Base-by-base conservation (phyloP, 345 rosid species). In the Trapa bicornis region DNA sequence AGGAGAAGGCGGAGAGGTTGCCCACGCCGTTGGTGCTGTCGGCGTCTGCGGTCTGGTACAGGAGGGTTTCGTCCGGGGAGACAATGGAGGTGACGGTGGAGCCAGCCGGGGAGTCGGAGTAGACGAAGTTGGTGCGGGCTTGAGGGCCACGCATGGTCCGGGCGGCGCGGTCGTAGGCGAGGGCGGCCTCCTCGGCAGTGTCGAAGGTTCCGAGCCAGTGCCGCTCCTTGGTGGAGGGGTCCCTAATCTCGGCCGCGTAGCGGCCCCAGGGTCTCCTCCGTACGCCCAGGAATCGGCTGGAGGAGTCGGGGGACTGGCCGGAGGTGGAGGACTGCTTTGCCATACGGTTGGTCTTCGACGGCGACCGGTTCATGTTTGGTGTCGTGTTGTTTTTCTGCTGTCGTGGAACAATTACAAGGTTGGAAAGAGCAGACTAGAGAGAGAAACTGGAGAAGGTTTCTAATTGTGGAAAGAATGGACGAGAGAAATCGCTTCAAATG, bases 201-300 rank as follows among this genome's bases (percentile, higher is more conserved):
- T 89, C 96, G 38, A 89, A 86, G 39, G 96, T 89, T 16, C 96
- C 92, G 1, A 89, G 84, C 96, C 96, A 89, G 75, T 85, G 96
- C 73, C 92, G 84, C 73, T 89, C 89, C 68, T 89, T 89, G 37
- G 96, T 87, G 14, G 86, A 75, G 41, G 96, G 96, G 81, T 89
- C 89, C 74, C 96, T 73, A 53, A 89, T 89, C 80, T 89, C 96
- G 3, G 92, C 96, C 0, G 96, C 92, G 65, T 89, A 89, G 71
- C 92, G 77, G 9, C 92, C 96, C 96, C 96, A 89, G 33, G 96
- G 96, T 69, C 96, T 71, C n/a, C 96, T 73, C 65, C 96, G 65
- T 2, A 89, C 96, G 9, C 96, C 96, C 14, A 89, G 79, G 78
- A 85, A 89, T 73, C 84, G 43, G 1, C 68, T 64, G 75, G 47